These are phyloP conservation scores for Penicillium sp. DNA, from an alignment of 2,329 filamentous ascomycete genomes.

Conservation along the genomic window DNA sequence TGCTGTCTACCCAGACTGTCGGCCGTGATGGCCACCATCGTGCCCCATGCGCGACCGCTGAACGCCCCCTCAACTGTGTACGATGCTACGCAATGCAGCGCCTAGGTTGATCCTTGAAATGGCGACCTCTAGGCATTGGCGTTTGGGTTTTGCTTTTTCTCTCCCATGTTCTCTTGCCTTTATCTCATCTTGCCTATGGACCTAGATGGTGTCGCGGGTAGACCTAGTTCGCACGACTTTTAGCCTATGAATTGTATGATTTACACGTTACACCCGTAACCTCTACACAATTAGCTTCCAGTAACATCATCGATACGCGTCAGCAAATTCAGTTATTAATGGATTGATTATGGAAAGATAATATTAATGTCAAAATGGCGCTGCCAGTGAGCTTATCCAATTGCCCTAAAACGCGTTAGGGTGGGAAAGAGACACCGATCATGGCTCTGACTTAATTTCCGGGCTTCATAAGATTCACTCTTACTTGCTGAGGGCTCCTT, in stretches of 20 bases:
- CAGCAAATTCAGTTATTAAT: neutral
- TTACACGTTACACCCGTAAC: neutral
- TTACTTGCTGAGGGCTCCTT: conserved; percentile 13
- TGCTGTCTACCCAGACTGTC: neutral
- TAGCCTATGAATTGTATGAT: neutral
- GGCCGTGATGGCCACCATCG: neutral
- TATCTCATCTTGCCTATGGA: neutral
- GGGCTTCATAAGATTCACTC: neutral
- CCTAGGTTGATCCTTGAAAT: conserved; percentile 3
- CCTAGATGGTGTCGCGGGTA: conserved; percentile 3
- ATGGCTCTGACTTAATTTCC: neutral
- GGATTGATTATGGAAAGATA: neutral
- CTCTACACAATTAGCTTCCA: neutral
- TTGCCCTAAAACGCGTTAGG: neutral
- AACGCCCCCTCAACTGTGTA: conserved; percentile 19
- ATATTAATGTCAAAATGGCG: too few species aligned
- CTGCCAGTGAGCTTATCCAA: neutral
- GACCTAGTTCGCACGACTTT: neutral
- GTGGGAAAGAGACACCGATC: neutral
- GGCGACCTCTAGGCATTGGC: conserved; percentile 10
- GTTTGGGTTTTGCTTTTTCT: conserved; percentile 3
- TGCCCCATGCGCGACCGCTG: neutral
- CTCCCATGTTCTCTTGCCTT: neutral
- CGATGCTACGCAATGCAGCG: conserved; percentile 17
- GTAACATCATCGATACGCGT: neutral